These are phyloP conservation scores for Raphanus hybrid DNA, from an alignment of 441 rosid genomes.

Conservation along the genomic window DNA sequence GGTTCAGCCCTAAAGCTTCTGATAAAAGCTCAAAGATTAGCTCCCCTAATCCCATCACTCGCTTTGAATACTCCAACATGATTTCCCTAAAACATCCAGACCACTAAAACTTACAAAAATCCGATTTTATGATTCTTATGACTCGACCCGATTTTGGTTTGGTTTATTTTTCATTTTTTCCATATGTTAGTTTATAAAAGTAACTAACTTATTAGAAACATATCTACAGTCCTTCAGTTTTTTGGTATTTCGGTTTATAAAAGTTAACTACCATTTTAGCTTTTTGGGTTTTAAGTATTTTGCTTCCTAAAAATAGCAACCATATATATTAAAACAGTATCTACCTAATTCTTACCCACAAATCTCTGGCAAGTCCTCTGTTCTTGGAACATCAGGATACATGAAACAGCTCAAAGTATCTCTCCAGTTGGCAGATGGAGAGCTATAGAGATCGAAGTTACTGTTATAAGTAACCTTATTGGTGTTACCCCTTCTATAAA, in stretches of 20 bases:
- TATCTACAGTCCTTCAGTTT: too few relatives aligned
- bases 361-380: constrained; percentile 54
- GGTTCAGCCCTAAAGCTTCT: constrained; percentile 59
- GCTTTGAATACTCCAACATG: constrained; percentile 46
- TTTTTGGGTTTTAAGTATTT: too few relatives aligned
- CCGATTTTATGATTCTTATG: too few relatives aligned
- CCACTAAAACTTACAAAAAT: too few relatives aligned
- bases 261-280: too few relatives aligned
- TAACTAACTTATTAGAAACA: too few relatives aligned
- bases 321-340: too few relatives aligned
- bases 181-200: too few relatives aligned
- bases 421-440: constrained; percentile 54
- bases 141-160: too few relatives aligned
- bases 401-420: constrained; percentile 49
- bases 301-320: too few relatives aligned
- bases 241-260: too few relatives aligned
- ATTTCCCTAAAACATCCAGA: constrained; percentile 43
- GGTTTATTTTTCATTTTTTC: too few relatives aligned
- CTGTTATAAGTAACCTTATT: constrained; percentile 40
- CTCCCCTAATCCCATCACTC: constrained; percentile 47
- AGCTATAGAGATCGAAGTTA: constrained; percentile 51
- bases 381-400: constrained; percentile 51
- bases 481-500: constrained; percentile 43
- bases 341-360: constrained; percentile 44
- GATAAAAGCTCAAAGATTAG: constrained; percentile 51